Evolutionary conservation across 2,329 filamentous ascomycete species (phyloP).

Genomic region (Phyllosticta citrichinensis): DNA sequence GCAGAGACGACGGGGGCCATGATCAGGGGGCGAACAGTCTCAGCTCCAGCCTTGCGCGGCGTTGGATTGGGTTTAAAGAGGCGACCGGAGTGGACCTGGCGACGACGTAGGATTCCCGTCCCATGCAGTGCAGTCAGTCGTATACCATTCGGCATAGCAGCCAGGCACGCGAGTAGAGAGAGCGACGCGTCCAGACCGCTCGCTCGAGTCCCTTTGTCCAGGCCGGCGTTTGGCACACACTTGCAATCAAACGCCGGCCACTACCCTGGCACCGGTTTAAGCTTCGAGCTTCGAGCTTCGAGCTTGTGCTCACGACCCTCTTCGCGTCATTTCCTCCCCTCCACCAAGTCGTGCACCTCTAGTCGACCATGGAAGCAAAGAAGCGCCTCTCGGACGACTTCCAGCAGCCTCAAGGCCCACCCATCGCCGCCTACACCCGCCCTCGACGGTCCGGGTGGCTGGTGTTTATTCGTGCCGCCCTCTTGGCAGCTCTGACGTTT

Average conservation of each 20-base stretch:
- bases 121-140: not conserved
- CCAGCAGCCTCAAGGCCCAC: not conserved
- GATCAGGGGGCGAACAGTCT: not conserved
- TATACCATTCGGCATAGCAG: not conserved
- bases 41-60: not conserved
- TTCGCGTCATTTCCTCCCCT: not conserved
- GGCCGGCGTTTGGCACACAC: not conserved
- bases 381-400: not conserved
- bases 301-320: not conserved
- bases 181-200: not conserved
- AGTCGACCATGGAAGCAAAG: slow-evolving; percentile 6
- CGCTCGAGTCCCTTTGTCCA: not conserved
- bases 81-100: too few relatives aligned
- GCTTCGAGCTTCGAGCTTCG: not conserved
- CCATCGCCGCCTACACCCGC: slow-evolving; percentile 1
- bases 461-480: slow-evolving; percentile 18
- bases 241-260: not conserved
- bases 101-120: not conserved
- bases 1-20: not conserved
- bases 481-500: slow-evolving; percentile 18
- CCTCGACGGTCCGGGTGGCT: slow-evolving; percentile 14
- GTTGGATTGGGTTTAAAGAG: not conserved
- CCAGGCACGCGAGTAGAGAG: not conserved
- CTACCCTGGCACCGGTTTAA: not conserved
- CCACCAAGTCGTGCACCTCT: not conserved